A percentile compares a stretch with the other conserved stretches of the same genome.
Conservation (phyloP, 2,329 filamentous ascomycete species). For the Coniella vitis region DNA sequence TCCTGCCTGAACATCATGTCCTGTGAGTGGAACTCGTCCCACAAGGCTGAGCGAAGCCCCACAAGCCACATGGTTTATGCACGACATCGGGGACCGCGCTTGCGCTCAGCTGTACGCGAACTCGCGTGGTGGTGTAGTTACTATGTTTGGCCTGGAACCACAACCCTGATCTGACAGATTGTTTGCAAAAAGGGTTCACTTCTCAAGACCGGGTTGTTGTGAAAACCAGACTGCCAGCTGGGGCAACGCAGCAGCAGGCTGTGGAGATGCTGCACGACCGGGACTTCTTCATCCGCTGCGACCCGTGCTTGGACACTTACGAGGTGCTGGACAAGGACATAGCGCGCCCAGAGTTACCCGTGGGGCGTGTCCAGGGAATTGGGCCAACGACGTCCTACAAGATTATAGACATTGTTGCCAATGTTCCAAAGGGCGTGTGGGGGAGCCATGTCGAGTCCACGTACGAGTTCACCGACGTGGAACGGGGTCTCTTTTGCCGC, state of each 20-base stretch:
- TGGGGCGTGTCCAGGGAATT: conserved; percentile 22
- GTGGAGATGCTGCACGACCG: conserved; percentile 44
- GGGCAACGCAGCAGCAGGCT: conserved; percentile 28
- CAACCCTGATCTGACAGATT: neutral
- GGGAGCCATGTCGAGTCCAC: conserved; percentile 46
- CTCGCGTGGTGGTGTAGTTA: neutral
- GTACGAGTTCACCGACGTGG: conserved; percentile 46
- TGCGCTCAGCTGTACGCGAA: neutral
- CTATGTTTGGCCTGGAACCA: no score
- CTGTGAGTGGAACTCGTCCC: conserved; percentile 1
- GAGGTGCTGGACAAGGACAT: conserved; percentile 26
- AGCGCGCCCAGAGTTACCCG: conserved; percentile 16
- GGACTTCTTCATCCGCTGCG: conserved; percentile 43
- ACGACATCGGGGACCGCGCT: neutral
- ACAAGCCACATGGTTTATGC: conserved; percentile 1
- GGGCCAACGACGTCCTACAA: conserved; percentile 22
- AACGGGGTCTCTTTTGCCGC: conserved; percentile 44
- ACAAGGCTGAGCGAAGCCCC: neutral
- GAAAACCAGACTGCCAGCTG: conserved; percentile 34
- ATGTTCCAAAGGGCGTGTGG: conserved; percentile 38
- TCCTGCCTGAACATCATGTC: neutral
- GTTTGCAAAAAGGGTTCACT: conserved; percentile 32
- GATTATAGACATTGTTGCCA: conserved; percentile 22
- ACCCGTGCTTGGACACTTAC: conserved; percentile 43
- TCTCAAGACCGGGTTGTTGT: conserved; percentile 36